Percentiles rank a stretch among this genome's conserved stretches.
Conservation (phyloP, 306 rosid genomes). For the Gillenia trifoliata region DNA sequence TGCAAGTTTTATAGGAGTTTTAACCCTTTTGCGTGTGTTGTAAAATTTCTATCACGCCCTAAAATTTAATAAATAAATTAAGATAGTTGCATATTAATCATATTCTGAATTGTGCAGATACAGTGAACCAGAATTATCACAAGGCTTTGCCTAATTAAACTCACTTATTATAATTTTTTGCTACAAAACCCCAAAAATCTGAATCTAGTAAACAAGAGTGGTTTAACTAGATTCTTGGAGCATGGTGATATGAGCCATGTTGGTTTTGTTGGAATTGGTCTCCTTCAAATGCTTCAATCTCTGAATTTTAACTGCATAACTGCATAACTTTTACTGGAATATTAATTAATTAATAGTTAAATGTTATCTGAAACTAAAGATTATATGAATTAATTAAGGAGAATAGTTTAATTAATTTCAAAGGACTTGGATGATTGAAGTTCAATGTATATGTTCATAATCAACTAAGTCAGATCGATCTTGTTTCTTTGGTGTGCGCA, state of each 20-base stretch:
- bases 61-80: no score
- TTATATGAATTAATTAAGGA: background rate
- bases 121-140: slow-evolving; percentile 25
- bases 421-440: slow-evolving; percentile 9
- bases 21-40: no score
- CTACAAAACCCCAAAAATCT: slow-evolving; percentile 28
- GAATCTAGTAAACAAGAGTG: slow-evolving; percentile 21
- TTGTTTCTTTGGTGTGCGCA: slow-evolving; percentile 13
- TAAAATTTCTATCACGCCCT: no score
- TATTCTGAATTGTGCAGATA: slow-evolving; percentile 13
- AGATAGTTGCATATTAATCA: no score
- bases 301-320: slow-evolving; percentile 1
- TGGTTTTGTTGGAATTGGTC: slow-evolving; percentile 23
- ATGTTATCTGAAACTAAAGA: background rate
- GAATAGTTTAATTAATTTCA: background rate
- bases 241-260: slow-evolving; percentile 17
- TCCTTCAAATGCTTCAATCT: slow-evolving; percentile 11
- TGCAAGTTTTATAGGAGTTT: no score
- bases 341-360: background rate
- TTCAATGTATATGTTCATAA: slow-evolving; percentile 37
- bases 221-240: slow-evolving; percentile 24
- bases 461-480: slow-evolving; percentile 3
- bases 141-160: background rate
- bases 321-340: background rate
- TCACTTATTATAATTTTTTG: background rate